These are phyloP conservation scores for Carpinus fangiana DNA, from an alignment of 306 rosid genomes.

Conservation along the genomic window DNA sequence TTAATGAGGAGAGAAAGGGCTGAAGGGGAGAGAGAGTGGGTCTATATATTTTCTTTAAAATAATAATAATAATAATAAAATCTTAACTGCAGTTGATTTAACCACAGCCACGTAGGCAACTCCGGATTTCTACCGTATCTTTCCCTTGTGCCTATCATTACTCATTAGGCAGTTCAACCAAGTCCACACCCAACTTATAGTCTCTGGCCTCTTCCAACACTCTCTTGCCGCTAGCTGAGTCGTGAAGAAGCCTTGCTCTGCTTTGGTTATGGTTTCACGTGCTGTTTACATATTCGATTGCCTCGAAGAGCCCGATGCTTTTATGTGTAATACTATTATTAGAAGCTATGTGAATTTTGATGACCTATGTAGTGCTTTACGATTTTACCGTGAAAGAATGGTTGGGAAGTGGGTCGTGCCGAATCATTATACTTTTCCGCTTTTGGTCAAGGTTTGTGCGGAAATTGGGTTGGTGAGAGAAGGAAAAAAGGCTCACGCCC, in stretches of 20 bases:
- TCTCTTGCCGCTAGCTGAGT: constrained; percentile 41
- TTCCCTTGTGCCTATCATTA: too few species aligned
- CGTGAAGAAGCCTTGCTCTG: constrained; percentile 52
- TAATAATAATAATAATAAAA: too few species aligned
- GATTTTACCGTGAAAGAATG: constrained; percentile 50
- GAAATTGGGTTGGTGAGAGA: constrained; percentile 25
- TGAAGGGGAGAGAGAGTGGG: too few species aligned
- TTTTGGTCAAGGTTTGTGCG: constrained; percentile 45
- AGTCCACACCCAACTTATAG: constrained; percentile 43
- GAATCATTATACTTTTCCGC: constrained; percentile 63
- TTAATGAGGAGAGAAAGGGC: too few species aligned
- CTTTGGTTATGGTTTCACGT: constrained; percentile 30
- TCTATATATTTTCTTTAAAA: too few species aligned
- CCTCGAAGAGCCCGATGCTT: constrained; percentile 50
- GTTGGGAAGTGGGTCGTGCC: constrained; percentile 35
- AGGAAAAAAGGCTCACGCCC: constrained; percentile 50
- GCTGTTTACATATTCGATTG: constrained; percentile 40
- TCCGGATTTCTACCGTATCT: too few species aligned
- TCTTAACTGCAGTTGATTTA: too few species aligned
- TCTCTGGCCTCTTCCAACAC: constrained; percentile 49
- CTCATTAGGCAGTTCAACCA: constrained; percentile 39
- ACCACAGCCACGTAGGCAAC: too few species aligned
- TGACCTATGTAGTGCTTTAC: constrained; percentile 36
- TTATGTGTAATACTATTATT: constrained; percentile 55
- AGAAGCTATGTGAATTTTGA: constrained; percentile 38